Conservation (phyloP, 2,329 filamentous ascomycete species). For the Ophiosphaerella narmari region DNA sequence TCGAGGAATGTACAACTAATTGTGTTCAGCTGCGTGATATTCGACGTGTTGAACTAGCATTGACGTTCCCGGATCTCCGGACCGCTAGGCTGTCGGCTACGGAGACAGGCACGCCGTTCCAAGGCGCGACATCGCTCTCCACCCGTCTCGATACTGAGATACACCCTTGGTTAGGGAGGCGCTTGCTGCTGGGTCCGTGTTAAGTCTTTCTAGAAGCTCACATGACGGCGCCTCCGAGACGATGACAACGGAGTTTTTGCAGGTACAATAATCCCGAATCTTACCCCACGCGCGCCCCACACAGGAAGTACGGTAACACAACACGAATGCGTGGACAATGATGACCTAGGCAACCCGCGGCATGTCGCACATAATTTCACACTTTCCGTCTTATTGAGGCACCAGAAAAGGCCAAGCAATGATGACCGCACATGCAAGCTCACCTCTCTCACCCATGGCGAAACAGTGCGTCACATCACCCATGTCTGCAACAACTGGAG, state of each 20-base stretch:
- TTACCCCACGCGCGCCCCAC: background rate
- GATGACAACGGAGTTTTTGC: background rate
- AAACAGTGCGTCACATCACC: too few relatives aligned
- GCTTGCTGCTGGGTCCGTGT: too few relatives aligned
- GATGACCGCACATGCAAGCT: too few relatives aligned
- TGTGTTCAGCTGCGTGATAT: background rate
- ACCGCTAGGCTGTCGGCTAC: background rate
- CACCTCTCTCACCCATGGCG: too few relatives aligned
- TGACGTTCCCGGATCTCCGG: background rate
- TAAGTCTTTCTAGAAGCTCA: background rate
- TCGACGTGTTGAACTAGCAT: background rate
- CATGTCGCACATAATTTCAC: too few relatives aligned
- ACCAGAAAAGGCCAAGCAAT: too few relatives aligned
- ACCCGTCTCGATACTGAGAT: too few relatives aligned
- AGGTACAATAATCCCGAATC: background rate
- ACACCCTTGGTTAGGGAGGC: background rate
- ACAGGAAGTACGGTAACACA: too few relatives aligned
- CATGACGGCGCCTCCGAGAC: background rate
- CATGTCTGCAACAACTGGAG: too few relatives aligned
- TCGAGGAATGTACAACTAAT: background rate
- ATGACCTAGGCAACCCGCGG: too few relatives aligned
- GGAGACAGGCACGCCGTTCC: conserved; percentile 2
- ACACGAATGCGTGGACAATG: too few relatives aligned
- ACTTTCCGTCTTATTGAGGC: too few relatives aligned
- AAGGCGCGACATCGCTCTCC: background rate